These are phyloP conservation scores for Boechera retrofracta DNA, from an alignment of 345 rosid species.

Conservation along the genomic window DNA sequence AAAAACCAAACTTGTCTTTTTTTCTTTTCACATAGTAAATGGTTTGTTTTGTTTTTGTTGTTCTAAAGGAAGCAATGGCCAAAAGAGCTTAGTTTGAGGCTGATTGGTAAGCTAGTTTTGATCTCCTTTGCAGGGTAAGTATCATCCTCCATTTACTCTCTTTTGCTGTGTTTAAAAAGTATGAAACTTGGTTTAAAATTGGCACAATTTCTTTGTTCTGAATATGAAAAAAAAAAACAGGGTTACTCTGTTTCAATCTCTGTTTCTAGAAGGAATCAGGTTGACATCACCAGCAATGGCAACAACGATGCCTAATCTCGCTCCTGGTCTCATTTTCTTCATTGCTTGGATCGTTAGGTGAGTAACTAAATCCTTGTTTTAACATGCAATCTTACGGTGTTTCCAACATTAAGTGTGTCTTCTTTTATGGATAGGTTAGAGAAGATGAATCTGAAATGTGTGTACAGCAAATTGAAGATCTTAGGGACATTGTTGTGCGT, in stretches of 20 bases:
- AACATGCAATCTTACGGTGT: background rate
- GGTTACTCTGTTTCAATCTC: constrained; percentile 79
- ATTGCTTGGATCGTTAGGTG: constrained; percentile 82
- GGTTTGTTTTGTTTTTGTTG: constrained; percentile 16
- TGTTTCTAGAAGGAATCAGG: constrained; percentile 83
- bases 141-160: constrained; percentile 11
- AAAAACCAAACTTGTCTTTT: background rate
- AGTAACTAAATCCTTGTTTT: constrained; percentile 2
- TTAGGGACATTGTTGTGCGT: constrained; percentile 81
- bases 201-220: background rate
- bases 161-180: background rate
- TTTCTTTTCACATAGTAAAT: background rate
- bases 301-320: constrained; percentile 97
- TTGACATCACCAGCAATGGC: constrained; percentile 93
- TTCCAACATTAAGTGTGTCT: background rate
- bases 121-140: constrained; percentile 84
- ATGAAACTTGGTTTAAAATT: constrained; percentile 1
- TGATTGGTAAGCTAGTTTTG: constrained; percentile 65
- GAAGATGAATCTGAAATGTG: constrained; percentile 62
- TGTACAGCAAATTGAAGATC: constrained; percentile 78
- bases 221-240: constrained; percentile 47
- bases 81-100: constrained; percentile 52
- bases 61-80: constrained; percentile 84
- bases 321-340: constrained; percentile 84
- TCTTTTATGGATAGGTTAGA: constrained; percentile 60